Base-by-base conservation (phyloP, 805 yeast species). In the Cyberlindnera maritima region DNA sequence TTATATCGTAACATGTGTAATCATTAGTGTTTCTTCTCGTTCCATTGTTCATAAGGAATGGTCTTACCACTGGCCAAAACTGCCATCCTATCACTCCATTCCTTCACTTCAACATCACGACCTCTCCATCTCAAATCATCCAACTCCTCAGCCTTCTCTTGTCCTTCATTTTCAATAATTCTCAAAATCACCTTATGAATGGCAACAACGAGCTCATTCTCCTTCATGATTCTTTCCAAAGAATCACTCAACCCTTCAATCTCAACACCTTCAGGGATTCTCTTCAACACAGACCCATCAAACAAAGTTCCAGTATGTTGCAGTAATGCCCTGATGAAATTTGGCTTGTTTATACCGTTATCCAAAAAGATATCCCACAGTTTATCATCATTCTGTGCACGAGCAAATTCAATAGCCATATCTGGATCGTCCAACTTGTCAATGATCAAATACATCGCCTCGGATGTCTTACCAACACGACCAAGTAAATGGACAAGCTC, bases 401-500 rank as follows among this genome's bases (percentile, higher is more conserved):
- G 11, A 1, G 91, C 94, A 72, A 90, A 94, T 15, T 74, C 75
- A 20, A 94, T 85, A 0, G 98, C 98, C 53, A 78, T 73, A 35
- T 77, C 76, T 0, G 96, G 92, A 61, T 92, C 94, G 45, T 83
- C 75, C 43, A 91, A 67, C 55, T 87, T 77, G 53, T 87, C 85
- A 34, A 90, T 81, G 14, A 94, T 89, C 36, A 94, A 69, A 47
- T 72, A 76, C 56, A 92, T 67, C 0, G 98, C 98, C 50, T 80
- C 77, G 50, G 75, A 76, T 47, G 83, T 80, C 54, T 87, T 86
- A 1, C 99, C 98, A 21, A 87, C 82, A 56, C 81, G 80, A 4
- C 96, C 95, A 50, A 88, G 74, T 26, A 94, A 65, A 58, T 80
- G 90, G 0, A 94, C 96, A 35, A 90, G 70, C 58, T 92, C 98